Conservation (phyloP, 768 basidiomycete species). For the Mycena maculata region DNA sequence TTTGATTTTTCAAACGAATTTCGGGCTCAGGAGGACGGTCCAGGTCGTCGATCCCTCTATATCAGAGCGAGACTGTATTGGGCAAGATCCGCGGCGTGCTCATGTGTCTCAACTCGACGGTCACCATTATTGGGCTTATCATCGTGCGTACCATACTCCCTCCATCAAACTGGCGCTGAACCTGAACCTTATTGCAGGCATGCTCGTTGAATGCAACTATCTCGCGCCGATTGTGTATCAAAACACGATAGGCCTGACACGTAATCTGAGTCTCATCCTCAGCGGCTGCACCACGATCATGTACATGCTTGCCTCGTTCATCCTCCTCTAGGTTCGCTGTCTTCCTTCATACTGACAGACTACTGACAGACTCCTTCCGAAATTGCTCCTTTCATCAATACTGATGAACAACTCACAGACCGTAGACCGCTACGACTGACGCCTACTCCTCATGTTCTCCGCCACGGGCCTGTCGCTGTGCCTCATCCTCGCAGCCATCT, state of each 20-base stretch:
- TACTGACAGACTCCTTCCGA: too few species aligned
- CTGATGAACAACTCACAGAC: slow-evolving; percentile 38
- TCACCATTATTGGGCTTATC: slow-evolving; percentile 53
- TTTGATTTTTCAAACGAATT: not conserved
- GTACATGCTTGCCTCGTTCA: slow-evolving; percentile 55
- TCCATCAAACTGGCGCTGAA: not conserved
- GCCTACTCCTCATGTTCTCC: slow-evolving; percentile 50
- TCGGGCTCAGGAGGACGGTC: not conserved
- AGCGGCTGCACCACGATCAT: slow-evolving; percentile 54
- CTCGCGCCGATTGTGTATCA: slow-evolving; percentile 55
- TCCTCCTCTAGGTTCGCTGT: slow-evolving; percentile 49
- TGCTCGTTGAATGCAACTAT: slow-evolving; percentile 41
- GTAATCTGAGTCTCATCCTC: slow-evolving; percentile 53
- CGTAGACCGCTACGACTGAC: slow-evolving; percentile 54
- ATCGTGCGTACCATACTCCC: slow-evolving; percentile 42
- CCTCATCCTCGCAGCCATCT: slow-evolving; percentile 48
- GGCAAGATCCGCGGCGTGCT: slow-evolving; percentile 50
- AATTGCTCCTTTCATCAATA: not conserved
- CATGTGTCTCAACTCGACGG: slow-evolving; percentile 51
- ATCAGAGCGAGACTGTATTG: slow-evolving; percentile 53
- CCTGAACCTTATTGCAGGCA: not conserved
- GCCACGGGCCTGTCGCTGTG: slow-evolving; percentile 52
- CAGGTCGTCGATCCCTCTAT: slow-evolving; percentile 52
- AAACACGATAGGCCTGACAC: slow-evolving; percentile 54
- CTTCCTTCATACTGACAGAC: too few species aligned